Evolutionary conservation across 306 rosid genomes (phyloP), one percentile per base, ranked within the genome.

Genomic region (Senna tora): DNA sequence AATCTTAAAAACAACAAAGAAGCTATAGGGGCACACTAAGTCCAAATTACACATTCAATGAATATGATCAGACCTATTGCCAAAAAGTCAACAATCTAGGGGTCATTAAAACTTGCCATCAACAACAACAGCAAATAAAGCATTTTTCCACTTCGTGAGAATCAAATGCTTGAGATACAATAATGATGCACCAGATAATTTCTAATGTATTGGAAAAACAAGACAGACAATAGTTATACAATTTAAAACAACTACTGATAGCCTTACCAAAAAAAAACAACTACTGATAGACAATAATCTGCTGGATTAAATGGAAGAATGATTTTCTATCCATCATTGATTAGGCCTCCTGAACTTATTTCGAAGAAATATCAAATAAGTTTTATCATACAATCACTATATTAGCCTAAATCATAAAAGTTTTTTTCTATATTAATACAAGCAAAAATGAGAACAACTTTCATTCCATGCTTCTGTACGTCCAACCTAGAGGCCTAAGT

Each of bases 121-220:
- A n/a, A n/a, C n/a, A n/a, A n/a, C n/a, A n/a, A n/a, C n/a, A n/a
- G n/a, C n/a, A n/a, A n/a, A n/a, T n/a, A n/a, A n/a, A n/a, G n/a
- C n/a, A n/a, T n/a, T n/a, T n/a, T n/a, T n/a, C n/a, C n/a, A n/a
- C n/a, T n/a, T n/a, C 62, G 78, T 61, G 71, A 52, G n/a, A n/a
- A 21, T 36, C 54, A 41, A 67, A 75, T 25, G 21, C 25, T 20
- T 5, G 42, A 79, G 3, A 65, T 69, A 52, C 17, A 62, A 54
- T 67, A 38, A 21, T 22, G 46, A 14, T 39, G 36, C 30, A 54
- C 71, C 57, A 69, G 25, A 56, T 20, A 15, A 15, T 2, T 42
- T 19, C 25, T 22, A 7, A 30, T 16, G 36, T 67, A 13, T 12
- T 15, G 14, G 15, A 57, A 21, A 62, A 64, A 75, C 21, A 42